Evolutionary conservation across 345 rosid genomes (phyloP), one percentile per base, ranked within the genome.

Genomic region (Limnanthes douglasii): DNA sequence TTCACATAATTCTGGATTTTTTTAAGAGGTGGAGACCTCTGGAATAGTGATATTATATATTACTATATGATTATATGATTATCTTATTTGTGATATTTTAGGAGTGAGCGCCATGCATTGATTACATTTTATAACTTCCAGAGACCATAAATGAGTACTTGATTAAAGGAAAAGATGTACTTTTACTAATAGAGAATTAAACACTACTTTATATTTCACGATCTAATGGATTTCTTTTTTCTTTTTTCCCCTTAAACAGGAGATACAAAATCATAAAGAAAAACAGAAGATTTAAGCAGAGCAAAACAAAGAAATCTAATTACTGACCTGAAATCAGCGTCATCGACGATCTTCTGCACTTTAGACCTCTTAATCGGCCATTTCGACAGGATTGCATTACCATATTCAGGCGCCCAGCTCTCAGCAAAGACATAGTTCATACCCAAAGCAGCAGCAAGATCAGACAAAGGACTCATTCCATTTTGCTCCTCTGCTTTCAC

Each of bases 351-450:
- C 43, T 70, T 83, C 21, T 72, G 93, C 8, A 74, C 81, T 45
- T 42, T 56, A 67, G 65, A 79, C 20, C 39, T 46, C 62, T 70
- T 69, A 36, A 88, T 88, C 32, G 95, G 95, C 93, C 93, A 88
- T 56, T 57, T 73, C 4, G 97, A 88, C 22, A 83, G 57, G 16
- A 88, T 53, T 31, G 97, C 95, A 65, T 88, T 88, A 6, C 97
- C 97, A 49, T 83, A 88, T 56, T 88, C 95, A 15, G 97, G 97
- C 28, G 97, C 97, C 97, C 97, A 88, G 57, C 95, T 83, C 61
- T 88, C 97, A 5, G 97, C 97, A 58, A 83, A 88, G 7, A 68
- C 90, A 39, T 83, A 83, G 17, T 55, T 62, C 97, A 88, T 83
- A 28, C 84, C 86, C 56, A 88, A 61, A 21, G 90, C 90, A 6